These are phyloP conservation scores for Lachnellula suecica DNA, from an alignment of 2,329 filamentous ascomycete genomes.

Conservation along the genomic window DNA sequence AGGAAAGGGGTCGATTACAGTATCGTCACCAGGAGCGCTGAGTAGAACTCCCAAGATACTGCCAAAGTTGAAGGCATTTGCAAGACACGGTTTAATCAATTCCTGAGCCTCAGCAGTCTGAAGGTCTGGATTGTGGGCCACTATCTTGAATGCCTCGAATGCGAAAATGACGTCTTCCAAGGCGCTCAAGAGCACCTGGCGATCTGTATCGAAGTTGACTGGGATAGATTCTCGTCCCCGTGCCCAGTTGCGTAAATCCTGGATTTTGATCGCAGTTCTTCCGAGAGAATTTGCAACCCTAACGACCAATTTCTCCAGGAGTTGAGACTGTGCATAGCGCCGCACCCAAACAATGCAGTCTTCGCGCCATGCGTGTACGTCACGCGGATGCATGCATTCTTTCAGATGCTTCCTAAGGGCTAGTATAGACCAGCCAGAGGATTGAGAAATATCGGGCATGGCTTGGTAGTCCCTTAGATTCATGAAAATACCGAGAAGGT, in stretches of 20 bases:
- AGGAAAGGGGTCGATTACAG: too few species aligned
- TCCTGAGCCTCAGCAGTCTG: background rate
- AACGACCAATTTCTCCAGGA: background rate
- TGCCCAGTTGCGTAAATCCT: background rate
- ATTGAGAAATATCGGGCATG: background rate
- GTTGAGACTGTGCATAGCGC: background rate
- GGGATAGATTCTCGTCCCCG: background rate
- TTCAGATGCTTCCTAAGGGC: background rate
- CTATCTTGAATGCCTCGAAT: background rate
- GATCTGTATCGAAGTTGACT: background rate
- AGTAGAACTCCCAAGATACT: background rate
- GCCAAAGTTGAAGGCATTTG: background rate
- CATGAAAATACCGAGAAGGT: background rate
- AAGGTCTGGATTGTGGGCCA: background rate
- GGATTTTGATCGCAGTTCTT: background rate
- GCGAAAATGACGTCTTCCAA: background rate
- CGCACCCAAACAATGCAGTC: background rate
- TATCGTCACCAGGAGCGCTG: background rate
- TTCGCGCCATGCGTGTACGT: background rate
- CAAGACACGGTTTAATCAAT: background rate
- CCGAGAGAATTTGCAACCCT: background rate
- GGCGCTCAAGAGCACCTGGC: background rate
- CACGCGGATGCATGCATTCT: background rate
- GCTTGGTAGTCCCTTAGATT: background rate
- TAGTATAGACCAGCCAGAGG: background rate